Conservation (phyloP, 2,329 filamentous ascomycete species). For the Phialophora chinensis region DNA sequence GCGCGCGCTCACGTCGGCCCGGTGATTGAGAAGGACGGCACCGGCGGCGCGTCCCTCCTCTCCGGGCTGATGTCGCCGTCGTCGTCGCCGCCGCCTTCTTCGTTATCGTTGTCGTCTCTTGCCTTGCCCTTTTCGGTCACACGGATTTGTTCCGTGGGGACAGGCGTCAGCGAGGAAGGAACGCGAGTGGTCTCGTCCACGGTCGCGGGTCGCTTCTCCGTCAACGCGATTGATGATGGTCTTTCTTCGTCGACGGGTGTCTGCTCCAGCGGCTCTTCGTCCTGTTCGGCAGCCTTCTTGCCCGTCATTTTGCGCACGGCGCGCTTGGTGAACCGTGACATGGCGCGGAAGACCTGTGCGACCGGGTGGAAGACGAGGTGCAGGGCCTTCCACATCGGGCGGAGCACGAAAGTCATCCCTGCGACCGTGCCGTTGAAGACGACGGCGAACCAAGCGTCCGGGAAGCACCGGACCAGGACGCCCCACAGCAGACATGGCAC, state of each 20-base stretch:
- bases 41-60: conserved; percentile 17
- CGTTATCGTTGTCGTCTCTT: neutral
- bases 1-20: conserved; percentile 24
- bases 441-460: conserved; percentile 65
- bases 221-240: conserved; percentile 11
- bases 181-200: neutral
- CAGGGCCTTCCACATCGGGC: conserved; percentile 46
- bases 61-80: neutral
- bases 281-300: conserved; percentile 24
- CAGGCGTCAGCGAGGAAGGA: neutral
- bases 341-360: conserved; percentile 38
- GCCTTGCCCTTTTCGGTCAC: conserved; percentile 3
- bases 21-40: conserved; percentile 31
- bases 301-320: conserved; percentile 31
- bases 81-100: too few species aligned
- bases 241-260: conserved; percentile 22
- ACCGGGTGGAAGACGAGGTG: conserved; percentile 43
- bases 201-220: conserved; percentile 10
- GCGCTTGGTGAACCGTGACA: conserved; percentile 37
- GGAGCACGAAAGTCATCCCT: conserved; percentile 60
- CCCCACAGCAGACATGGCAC: conserved; percentile 85
- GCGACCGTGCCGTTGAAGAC: conserved; percentile 58
- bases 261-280: conserved; percentile 17
- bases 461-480: conserved; percentile 78
- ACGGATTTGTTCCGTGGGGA: neutral